Evolutionary conservation across 306 rosid species (phyloP).

Genomic region (Luffa acutangula): DNA sequence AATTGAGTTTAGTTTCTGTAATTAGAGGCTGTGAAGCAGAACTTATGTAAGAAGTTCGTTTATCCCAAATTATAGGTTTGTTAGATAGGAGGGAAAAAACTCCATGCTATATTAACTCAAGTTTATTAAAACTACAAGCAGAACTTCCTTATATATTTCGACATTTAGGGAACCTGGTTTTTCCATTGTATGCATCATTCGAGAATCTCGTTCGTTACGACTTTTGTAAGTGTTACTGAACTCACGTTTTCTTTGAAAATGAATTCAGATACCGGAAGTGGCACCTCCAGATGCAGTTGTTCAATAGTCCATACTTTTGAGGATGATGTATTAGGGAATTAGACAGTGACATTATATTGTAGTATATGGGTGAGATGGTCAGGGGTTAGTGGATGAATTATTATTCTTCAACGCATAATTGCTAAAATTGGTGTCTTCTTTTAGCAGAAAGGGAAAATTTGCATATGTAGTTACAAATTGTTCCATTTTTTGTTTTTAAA

Average conservation of each 20-base stretch:
- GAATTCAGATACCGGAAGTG: constrained; percentile 3
- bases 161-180: neutral
- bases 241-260: neutral
- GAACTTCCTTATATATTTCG: neutral
- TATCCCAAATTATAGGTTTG: neutral
- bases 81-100: neutral
- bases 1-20: neutral
- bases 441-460: neutral
- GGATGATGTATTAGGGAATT: neutral
- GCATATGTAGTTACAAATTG: neutral
- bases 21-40: neutral
- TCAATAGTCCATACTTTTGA: neutral
- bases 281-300: constrained; percentile 10
- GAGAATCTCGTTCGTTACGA: neutral
- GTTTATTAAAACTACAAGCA: neutral
- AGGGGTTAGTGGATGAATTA: neutral
- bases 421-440: neutral
- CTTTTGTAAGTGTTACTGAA: neutral
- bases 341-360: neutral
- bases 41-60: neutral
- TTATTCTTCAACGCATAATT: neutral
- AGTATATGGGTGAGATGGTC: neutral
- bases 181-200: neutral
- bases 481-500: neutral
- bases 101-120: neutral